phyloP scores from a whole-genome alignment of 148 eudicot genomes.

The Chenopodium quinoa region DNA sequence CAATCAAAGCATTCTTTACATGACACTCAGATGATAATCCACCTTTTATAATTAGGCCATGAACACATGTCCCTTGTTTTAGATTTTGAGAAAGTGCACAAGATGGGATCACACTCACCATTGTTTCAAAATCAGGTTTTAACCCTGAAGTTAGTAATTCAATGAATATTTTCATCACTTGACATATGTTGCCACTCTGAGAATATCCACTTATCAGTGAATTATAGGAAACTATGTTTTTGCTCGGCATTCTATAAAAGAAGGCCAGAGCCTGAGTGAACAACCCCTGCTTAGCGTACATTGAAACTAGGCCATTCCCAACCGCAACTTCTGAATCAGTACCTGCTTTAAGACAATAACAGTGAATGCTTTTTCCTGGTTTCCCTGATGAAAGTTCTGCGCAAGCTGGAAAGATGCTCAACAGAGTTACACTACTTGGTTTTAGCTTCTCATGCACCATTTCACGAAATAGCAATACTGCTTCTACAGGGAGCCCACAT shows the following conservation, averaged over 20 bases:
- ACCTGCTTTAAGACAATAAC: conserved; percentile 50
- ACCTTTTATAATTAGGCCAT: conserved; percentile 42
- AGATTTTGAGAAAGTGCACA: conserved; percentile 55
- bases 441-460: conserved; percentile 51
- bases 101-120: conserved; percentile 57
- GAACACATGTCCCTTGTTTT: conserved; percentile 44
- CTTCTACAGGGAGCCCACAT: conserved; percentile 46
- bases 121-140: conserved; percentile 56
- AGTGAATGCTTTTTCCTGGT: conserved; percentile 64
- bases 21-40: conserved; percentile 51
- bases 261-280: conserved; percentile 44
- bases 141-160: conserved; percentile 41
- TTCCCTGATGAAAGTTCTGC: conserved; percentile 42
- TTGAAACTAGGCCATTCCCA: conserved; percentile 56
- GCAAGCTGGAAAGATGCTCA: conserved; percentile 66
- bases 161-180: conserved; percentile 42
- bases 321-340: conserved; percentile 39
- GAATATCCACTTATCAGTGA: conserved; percentile 62
- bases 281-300: conserved; percentile 58
- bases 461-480: conserved; percentile 48
- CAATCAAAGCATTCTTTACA: conserved; percentile 63
- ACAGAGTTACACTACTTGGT: conserved; percentile 56
- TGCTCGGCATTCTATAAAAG: conserved; percentile 40
- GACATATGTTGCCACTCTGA: conserved; percentile 45
- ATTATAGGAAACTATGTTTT: conserved; percentile 65